phyloP scores from a whole-genome alignment of 495 filamentous ascomycete species.

The Aspergillus funiculosus region DNA sequence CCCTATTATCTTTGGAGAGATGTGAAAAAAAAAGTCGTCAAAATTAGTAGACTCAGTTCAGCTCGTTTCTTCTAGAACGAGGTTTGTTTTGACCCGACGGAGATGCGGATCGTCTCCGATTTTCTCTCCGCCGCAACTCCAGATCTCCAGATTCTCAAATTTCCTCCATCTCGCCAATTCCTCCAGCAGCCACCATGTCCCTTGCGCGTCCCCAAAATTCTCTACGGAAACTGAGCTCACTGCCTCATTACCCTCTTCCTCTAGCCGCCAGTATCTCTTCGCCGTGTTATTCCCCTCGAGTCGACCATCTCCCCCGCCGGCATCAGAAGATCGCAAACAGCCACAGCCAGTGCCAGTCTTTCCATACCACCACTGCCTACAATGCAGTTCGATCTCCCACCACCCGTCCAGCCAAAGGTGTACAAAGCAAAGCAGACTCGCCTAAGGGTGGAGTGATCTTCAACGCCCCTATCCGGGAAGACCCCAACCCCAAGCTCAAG shows the following conservation, averaged over 20 bases:
- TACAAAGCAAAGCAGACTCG: not conserved
- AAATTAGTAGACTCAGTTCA: too few relatives aligned
- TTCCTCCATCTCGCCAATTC: constrained; percentile 12
- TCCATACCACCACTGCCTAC: constrained; percentile 16
- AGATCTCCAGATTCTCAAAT: not conserved
- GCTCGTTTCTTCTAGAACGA: too few relatives aligned
- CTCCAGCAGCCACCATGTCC: constrained; percentile 11
- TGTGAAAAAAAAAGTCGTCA: too few relatives aligned
- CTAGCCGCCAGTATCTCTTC: not conserved
- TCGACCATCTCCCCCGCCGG: constrained; percentile 3
- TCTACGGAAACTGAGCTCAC: not conserved
- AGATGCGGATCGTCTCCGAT: too few relatives aligned
- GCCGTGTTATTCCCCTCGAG: too few relatives aligned
- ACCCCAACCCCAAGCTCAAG: not conserved
- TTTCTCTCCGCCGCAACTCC: not conserved
- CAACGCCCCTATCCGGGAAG: not conserved
- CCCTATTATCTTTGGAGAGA: too few relatives aligned
- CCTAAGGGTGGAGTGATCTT: not conserved
- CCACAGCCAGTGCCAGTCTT: constrained; percentile 12
- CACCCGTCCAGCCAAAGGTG: not conserved
- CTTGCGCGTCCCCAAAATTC: not conserved
- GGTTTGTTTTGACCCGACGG: too few relatives aligned
- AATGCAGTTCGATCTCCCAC: constrained; percentile 9
- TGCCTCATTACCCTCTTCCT: constrained; percentile 4
- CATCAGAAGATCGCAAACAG: constrained; percentile 7